Evolutionary conservation across 371 early-diverging fungal species (phyloP).

Genomic region (Dipsacomyces acuminosporus): DNA sequence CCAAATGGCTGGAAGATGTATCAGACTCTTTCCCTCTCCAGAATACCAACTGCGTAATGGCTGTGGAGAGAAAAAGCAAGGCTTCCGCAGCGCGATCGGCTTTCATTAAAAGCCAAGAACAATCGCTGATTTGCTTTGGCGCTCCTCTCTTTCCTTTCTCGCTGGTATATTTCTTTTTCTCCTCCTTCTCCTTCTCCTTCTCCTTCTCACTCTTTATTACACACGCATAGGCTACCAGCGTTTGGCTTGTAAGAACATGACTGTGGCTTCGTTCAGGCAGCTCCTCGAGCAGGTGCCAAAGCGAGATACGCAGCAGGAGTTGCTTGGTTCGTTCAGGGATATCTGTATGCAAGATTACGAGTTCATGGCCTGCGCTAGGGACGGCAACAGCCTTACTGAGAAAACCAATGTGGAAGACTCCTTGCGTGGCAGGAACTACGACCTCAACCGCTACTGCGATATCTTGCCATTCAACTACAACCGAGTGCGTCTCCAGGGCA

Average conservation of each 20-base stretch:
- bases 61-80: too few relatives aligned
- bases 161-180: constrained; percentile 1
- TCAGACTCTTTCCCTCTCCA: too few relatives aligned
- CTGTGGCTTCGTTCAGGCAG: constrained; percentile 60
- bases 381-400: constrained; percentile 26
- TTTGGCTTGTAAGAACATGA: constrained; percentile 51
- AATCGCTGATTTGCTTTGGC: too few relatives aligned
- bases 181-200: not conserved
- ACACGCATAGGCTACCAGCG: too few relatives aligned
- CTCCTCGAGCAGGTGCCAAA: constrained; percentile 56
- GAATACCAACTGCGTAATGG: too few relatives aligned
- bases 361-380: constrained; percentile 67
- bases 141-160: not conserved
- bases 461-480: constrained; percentile 60
- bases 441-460: constrained; percentile 43
- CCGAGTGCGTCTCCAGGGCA: constrained; percentile 48
- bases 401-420: constrained; percentile 16
- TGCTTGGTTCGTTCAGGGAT: constrained; percentile 63
- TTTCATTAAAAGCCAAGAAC: too few relatives aligned
- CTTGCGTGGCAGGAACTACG: constrained; percentile 23
- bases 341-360: constrained; percentile 71
- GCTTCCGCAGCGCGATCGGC: too few relatives aligned
- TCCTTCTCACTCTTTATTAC: too few relatives aligned
- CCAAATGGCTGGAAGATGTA: too few relatives aligned
- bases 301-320: constrained; percentile 46